Percentiles rank a stretch among this genome's conserved stretches.
These are phyloP conservation scores for Xanthoconium stramineum DNA, from an alignment of 768 basidiomycete genomes.

Conservation along the genomic window DNA sequence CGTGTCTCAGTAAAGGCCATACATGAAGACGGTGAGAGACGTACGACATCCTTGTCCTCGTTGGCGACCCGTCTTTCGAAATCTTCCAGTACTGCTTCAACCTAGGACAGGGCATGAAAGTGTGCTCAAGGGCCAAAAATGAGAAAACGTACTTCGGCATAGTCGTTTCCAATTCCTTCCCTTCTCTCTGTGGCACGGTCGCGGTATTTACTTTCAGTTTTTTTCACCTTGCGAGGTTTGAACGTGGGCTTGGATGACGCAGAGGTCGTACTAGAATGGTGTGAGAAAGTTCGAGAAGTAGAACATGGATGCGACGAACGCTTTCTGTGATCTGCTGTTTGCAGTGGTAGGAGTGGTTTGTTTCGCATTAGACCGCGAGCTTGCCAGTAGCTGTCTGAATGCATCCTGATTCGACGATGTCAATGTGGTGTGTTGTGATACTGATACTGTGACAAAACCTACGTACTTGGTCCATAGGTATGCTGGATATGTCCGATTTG, in stretches of 20 bases:
- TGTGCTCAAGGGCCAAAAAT: neutral
- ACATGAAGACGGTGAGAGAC: constrained; percentile 15
- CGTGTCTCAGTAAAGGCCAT: neutral
- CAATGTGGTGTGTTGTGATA: neutral
- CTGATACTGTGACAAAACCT: neutral
- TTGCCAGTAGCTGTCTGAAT: constrained; percentile 50
- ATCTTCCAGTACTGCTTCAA: constrained; percentile 78
- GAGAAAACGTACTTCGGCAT: constrained; percentile 52
- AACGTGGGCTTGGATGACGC: constrained; percentile 61
- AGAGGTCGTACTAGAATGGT: constrained; percentile 41
- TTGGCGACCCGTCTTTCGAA: constrained; percentile 67
- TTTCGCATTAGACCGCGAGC: constrained; percentile 24
- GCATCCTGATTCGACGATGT: constrained; percentile 45
- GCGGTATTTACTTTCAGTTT: constrained; percentile 56
- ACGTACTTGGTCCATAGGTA: constrained; percentile 29
- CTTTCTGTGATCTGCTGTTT: constrained; percentile 8
- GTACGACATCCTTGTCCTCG: constrained; percentile 57
- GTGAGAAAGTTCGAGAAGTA: neutral
- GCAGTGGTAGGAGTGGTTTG: neutral
- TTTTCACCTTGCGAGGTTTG: constrained; percentile 80
- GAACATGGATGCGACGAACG: constrained; percentile 10
- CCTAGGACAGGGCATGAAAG: constrained; percentile 36
- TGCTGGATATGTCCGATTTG: neutral
- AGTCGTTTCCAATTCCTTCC: constrained; percentile 64
- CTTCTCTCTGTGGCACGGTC: constrained; percentile 77